Base-by-base conservation (phyloP, 1,284 basidiomycete genomes). In the Naganishia cerealis region DNA sequence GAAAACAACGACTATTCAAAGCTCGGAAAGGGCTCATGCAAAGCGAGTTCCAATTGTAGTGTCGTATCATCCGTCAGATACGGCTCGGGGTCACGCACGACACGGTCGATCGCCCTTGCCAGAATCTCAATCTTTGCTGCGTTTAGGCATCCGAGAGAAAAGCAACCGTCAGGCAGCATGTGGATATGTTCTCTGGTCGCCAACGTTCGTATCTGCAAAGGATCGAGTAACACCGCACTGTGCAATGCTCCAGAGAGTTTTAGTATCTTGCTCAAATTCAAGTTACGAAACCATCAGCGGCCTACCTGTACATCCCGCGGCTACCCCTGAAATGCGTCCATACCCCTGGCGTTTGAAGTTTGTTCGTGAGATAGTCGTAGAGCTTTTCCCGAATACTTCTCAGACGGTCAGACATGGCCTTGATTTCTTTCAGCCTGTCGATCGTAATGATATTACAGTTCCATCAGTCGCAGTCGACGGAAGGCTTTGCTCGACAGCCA, bases 371-470 rank as follows among this genome's bases (percentile, higher is more conserved):
- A 72, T 92, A 79, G 67, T 87, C 84, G 81, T 86, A 86, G 72
- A 99, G 84, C 82, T 90, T 86, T 75, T 88, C 84, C 52, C 95
- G 87, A 87, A 96, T 97, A 67, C 86, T 85, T 73, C 94, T 93
- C 77, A 99, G 93, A 54, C 95, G 87, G 54, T 87, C 85, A 0
- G 94, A 88, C 94, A 99, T 98, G 71, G 90, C 91, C 79, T 84
- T 82, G 78, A 99, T 91, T 79, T 99, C 94, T 66, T 81, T 81
- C 78, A 92, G 88, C 95, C 94, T 97, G 76, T 91, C 87, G 71
- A 85, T 86, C 39, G n/a, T 18, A 16, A 85, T 86, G 21, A 4
- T 18, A 16, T 2, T 38, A 40, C n/a, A 39, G n/a, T 48, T 24
- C 15, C 13, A 38, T 57, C 29, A 53, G 38, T 13, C 16, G 33